phyloP scores from a whole-genome alignment of 2,329 filamentous ascomycete species.

The Sporothrix variecibatus region DNA sequence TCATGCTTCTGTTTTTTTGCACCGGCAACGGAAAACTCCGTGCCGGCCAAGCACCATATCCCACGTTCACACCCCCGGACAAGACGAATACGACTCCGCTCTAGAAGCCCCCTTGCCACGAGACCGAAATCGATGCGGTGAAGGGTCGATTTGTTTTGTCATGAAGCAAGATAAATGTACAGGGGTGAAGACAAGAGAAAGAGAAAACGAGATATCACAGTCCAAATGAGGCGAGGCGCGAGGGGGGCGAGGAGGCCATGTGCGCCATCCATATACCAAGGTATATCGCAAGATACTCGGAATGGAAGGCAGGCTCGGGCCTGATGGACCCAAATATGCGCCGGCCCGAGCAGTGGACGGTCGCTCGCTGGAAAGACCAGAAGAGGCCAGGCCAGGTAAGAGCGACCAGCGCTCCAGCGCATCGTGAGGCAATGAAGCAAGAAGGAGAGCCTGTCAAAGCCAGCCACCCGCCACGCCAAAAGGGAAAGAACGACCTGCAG shows the following conservation, averaged over 20 bases:
- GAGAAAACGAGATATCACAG: background rate
- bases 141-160: background rate
- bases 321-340: background rate
- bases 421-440: background rate
- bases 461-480: background rate
- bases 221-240: background rate
- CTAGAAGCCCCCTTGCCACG: background rate
- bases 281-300: background rate
- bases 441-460: background rate
- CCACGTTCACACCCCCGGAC: background rate
- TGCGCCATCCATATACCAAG: background rate
- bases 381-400: background rate
- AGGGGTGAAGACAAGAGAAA: background rate
- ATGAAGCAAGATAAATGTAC: background rate
- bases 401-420: background rate
- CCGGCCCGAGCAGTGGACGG: constrained; percentile 7
- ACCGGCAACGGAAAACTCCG: background rate
- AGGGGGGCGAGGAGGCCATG: background rate
- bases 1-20: background rate
- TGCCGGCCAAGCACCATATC: background rate
- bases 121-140: constrained; percentile 5
- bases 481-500: constrained; percentile 5
- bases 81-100: background rate
- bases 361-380: background rate
- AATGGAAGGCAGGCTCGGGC: background rate